Evolutionary conservation across 352 stramenopile genomes (phyloP).

Genomic region (Phytophthora colocasiae): DNA sequence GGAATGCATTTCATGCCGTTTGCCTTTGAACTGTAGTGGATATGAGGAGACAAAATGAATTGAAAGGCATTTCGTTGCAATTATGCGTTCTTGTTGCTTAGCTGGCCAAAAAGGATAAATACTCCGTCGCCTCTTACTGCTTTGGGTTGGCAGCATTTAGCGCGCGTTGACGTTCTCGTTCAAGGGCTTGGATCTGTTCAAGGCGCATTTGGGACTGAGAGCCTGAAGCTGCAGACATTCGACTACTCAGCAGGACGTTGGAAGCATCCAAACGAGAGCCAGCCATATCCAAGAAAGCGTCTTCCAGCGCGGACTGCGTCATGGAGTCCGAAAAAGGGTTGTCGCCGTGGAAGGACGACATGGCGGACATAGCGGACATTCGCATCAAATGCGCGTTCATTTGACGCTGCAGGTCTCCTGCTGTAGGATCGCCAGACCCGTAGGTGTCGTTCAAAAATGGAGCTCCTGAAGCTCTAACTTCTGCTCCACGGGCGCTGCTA

Average conservation of each 20-base stretch:
- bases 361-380: conserved; percentile 60
- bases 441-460: conserved; percentile 45
- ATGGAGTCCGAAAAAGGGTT: conserved; percentile 72
- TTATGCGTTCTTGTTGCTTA: conserved; percentile 15
- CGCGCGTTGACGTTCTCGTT: conserved; percentile 22
- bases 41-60: conserved; percentile 36
- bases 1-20: conserved; percentile 22
- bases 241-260: conserved; percentile 73
- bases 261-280: conserved; percentile 78
- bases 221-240: conserved; percentile 37
- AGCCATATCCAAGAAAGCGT: conserved; percentile 88
- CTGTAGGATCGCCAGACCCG: conserved; percentile 25
- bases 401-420: conserved; percentile 46
- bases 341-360: conserved; percentile 67
- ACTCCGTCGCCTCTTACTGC: conserved; percentile 30
- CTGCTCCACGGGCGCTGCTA: conserved; percentile 29
- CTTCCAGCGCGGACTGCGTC: conserved; percentile 84
- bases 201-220: conserved; percentile 38
- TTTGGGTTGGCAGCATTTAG: conserved; percentile 22
- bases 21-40: conserved; percentile 27
- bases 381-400: conserved; percentile 61
- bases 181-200: conserved; percentile 33
- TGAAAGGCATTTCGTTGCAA: conserved; percentile 30
- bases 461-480: conserved; percentile 16
- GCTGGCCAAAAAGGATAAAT: conserved; percentile 46